phyloP scores from a whole-genome alignment of 192 early-diverging fungal genomes.

The Entophlyctis luteolus region DNA sequence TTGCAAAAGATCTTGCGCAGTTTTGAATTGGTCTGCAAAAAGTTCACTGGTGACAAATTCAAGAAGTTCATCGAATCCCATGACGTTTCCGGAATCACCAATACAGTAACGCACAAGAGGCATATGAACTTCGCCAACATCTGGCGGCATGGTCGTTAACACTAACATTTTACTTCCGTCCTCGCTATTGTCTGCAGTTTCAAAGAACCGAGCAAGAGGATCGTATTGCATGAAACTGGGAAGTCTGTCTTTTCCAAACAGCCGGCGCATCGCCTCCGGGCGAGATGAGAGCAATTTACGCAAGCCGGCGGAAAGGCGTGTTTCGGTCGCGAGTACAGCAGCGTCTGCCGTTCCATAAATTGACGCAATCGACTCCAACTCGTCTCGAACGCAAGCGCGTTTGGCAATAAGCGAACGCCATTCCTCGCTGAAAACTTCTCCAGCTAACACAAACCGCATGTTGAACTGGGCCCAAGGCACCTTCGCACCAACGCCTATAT shows the following conservation, averaged over 20 bases:
- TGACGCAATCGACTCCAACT: conserved; percentile 25
- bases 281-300: conserved; percentile 20
- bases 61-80: conserved; percentile 32
- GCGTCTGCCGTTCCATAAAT: conserved; percentile 44
- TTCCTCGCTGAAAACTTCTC: conserved; percentile 37
- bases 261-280: conserved; percentile 13
- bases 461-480: conserved; percentile 1
- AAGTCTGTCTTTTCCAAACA: conserved; percentile 34
- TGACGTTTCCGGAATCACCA: conserved; percentile 28
- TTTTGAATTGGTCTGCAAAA: no score
- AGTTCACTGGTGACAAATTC: conserved; percentile 14
- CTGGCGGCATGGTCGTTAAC: conserved; percentile 28
- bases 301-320: conserved; percentile 17
- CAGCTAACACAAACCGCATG: conserved; percentile 31
- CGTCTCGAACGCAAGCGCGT: conserved; percentile 6
- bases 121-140: not conserved
- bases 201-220: conserved; percentile 31
- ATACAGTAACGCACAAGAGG: conserved; percentile 37
- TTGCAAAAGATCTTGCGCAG: not conserved
- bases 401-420: conserved; percentile 22
- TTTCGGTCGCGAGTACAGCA: conserved; percentile 37
- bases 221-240: conserved; percentile 43
- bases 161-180: conserved; percentile 23
- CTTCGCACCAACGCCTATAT: not conserved
- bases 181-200: conserved; percentile 19